Evolutionary conservation across 2,329 filamentous ascomycete genomes (phyloP).

Genomic region (Rhynchosporium agropyri): DNA sequence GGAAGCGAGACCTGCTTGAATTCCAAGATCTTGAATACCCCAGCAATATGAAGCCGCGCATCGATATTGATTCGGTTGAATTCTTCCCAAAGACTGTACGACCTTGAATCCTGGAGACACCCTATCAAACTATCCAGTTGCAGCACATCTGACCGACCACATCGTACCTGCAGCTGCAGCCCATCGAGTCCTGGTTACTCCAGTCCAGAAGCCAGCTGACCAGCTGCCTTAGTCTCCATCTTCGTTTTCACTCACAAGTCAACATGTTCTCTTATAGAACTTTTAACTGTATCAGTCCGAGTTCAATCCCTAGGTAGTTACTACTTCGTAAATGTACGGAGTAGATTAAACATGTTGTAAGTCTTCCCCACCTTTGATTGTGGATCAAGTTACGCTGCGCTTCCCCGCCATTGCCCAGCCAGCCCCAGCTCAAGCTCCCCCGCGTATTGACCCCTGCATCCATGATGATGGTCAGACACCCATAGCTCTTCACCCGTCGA

Average conservation of each 20-base stretch:
- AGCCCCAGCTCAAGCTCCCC: slow-evolving; percentile 15
- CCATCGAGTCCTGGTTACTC: neutral
- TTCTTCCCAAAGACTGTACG: neutral
- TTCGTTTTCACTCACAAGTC: neutral
- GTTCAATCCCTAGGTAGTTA: too few species aligned
- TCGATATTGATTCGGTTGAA: neutral
- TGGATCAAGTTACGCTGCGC: neutral
- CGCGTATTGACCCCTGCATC: slow-evolving; percentile 18
- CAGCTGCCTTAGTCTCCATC: neutral
- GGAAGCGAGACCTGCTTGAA: too few species aligned
- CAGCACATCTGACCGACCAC: slow-evolving; percentile 12
- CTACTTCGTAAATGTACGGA: neutral
- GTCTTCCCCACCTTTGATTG: neutral
- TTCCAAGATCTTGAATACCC: too few species aligned
- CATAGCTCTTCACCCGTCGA: neutral
- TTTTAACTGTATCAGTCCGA: too few species aligned
- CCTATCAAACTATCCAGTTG: slow-evolving; percentile 2
- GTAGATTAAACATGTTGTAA: slow-evolving; percentile 14
- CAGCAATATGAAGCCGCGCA: too few species aligned
- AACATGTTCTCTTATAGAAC: neutral
- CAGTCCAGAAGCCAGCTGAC: slow-evolving; percentile 6
- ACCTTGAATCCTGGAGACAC: neutral
- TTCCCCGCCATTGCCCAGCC: neutral
- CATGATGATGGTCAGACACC: slow-evolving; percentile 10
- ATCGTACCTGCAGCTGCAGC: slow-evolving; percentile 10